Conservation (phyloP, 805 yeast species). For the Candida berthetii region DNA sequence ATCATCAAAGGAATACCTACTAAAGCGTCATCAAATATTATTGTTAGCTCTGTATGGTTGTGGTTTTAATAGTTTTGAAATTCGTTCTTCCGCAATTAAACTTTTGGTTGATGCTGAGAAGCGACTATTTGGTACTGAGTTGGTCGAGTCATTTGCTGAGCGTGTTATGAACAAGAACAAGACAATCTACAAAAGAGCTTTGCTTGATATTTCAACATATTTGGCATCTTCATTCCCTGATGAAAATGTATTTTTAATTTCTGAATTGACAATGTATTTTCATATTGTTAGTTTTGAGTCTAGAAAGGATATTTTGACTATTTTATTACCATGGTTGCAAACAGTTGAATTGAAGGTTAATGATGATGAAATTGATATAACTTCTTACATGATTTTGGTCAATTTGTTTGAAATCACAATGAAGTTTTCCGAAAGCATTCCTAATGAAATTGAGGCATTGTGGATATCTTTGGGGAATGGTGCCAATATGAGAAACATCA, state of each 20-base stretch:
- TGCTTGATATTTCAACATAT: constrained; percentile 70
- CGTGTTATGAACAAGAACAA: constrained; percentile 69
- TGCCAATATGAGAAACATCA: constrained; percentile 59
- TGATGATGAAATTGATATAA: constrained; percentile 33
- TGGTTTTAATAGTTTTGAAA: constrained; percentile 64
- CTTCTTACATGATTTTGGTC: constrained; percentile 62
- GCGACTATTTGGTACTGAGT: constrained; percentile 45
- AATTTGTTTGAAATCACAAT: constrained; percentile 84
- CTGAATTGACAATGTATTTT: constrained; percentile 67
- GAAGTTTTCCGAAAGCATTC: constrained; percentile 63
- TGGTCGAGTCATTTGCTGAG: constrained; percentile 56
- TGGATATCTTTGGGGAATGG: constrained; percentile 94
- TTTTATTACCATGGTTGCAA: constrained; percentile 91
- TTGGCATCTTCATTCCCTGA: constrained; percentile 60
- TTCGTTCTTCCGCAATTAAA: constrained; percentile 67
- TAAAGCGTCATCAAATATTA: constrained; percentile 58
- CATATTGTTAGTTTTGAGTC: constrained; percentile 51
- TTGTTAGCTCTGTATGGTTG: constrained; percentile 74
- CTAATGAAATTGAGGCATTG: constrained; percentile 85
- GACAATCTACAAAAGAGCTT: constrained; percentile 81
- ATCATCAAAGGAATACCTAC: constrained; percentile 55
- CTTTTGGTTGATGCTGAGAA: constrained; percentile 64
- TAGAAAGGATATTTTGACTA: constrained; percentile 73
- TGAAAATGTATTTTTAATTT: constrained; percentile 54
- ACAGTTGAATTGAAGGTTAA: constrained; percentile 55